Percentiles rank a stretch among this genome's conserved stretches.
These are phyloP conservation scores for Lotmaria passim DNA, from an alignment of 208 protist genomes.

Conservation along the genomic window DNA sequence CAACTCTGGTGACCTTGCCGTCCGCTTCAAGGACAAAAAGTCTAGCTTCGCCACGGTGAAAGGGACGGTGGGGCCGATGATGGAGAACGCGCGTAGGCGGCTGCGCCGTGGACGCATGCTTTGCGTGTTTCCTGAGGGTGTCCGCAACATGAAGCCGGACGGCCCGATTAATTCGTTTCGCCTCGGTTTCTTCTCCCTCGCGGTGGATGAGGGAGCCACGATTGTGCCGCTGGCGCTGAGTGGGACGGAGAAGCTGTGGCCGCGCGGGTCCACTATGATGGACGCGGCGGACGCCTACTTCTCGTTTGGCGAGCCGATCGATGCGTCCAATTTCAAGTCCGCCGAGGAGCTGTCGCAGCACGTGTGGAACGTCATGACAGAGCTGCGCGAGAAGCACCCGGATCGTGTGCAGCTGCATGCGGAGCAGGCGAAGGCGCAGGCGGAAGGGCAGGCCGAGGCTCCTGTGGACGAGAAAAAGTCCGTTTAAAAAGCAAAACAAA, in stretches of 20 bases:
- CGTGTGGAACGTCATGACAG: slow-evolving; percentile 64
- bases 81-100: slow-evolving; percentile 70
- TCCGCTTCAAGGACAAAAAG: slow-evolving; percentile 80
- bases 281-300: slow-evolving; percentile 64
- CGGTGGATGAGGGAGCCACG: slow-evolving; percentile 72
- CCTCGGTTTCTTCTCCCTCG: slow-evolving; percentile 83
- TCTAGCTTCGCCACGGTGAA: slow-evolving; percentile 78
- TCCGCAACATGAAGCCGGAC: slow-evolving; percentile 71
- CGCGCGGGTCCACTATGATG: slow-evolving; percentile 53
- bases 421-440: background rate
- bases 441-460: background rate
- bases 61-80: slow-evolving; percentile 79
- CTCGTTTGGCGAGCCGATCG: slow-evolving; percentile 75
- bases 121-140: slow-evolving; percentile 87
- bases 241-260: slow-evolving; percentile 82
- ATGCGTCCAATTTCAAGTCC: slow-evolving; percentile 61
- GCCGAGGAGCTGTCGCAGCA: slow-evolving; percentile 72
- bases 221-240: slow-evolving; percentile 86
- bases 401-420: slow-evolving; percentile 53
- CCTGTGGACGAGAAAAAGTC: slow-evolving; percentile 16
- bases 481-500: background rate
- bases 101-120: slow-evolving; percentile 79
- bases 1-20: slow-evolving; percentile 78
- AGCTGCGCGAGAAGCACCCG: slow-evolving; percentile 72
- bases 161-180: slow-evolving; percentile 75